Base-by-base conservation (phyloP, 768 basidiomycete species). In the Tulasnella sp. region DNA sequence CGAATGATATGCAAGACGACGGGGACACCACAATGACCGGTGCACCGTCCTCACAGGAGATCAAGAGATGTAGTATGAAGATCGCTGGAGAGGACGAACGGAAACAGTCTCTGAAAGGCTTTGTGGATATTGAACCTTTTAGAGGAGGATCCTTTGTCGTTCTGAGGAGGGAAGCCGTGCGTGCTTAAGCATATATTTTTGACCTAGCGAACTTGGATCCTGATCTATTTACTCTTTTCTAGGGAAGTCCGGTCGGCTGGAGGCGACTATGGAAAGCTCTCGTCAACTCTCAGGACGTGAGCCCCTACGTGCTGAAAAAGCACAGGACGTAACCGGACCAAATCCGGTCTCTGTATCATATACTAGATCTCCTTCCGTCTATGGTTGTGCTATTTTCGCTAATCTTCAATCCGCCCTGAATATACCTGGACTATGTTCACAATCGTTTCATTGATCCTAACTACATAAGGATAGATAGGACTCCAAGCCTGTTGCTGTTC, bases 191-290 rank as follows among this genome's bases (percentile, higher is more conserved):
- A 24, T 73, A 19, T 34, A 18, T n/a, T 48, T 12, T 27, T 16
- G 9, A 48, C 27, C 39, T 36, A 24, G 2, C 19, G 58, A 46
- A 52, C 46, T 18, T 39, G 27, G 31, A 21, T 71, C 4, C 44
- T 75, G 27, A 62, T 62, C 27, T n/a, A 9, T 34, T 27, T 34
- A 24, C 19, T 58, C 42, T 24, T n/a, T 42, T 36, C 2, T 76
- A 94, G 92, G 93, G 93, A 0, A 92, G 90, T 83, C 93, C 93
- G 34, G 89, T 94, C 74, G 92, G 91, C 62, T 94, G 93, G 94
- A 87, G 93, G 56, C 88, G 89, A 83, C 86, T 94, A 48, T 95
- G 93, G 92, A 93, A 91, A 83, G 87, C 86, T 9, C 82, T 93
- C 68, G 89, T 93, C 62, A 82, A 84, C 81, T 89, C 89, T 14